Evolutionary conservation across 148 eudicot genomes (phyloP), one percentile per base, ranked within the genome.

Genomic region (Fagopyrum esculentum): DNA sequence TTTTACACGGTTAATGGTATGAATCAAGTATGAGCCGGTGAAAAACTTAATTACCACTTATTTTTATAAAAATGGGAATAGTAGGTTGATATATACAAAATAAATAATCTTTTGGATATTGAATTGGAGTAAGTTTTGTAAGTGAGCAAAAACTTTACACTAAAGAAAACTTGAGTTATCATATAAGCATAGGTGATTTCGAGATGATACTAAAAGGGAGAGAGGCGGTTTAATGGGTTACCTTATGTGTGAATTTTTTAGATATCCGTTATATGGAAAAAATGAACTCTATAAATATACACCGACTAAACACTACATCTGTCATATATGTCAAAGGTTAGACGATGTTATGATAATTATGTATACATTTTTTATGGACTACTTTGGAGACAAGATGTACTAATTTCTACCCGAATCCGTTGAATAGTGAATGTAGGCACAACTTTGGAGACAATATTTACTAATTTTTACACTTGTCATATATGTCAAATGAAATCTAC

Each of bases 101-200:
- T 22, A 22, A 22, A 22, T 22, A 52, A 13, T 77, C n/a, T 9
- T 48, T 35, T 35, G 77, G 47, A 69, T 73, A 55, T 57, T 81
- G 48, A 30, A 45, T 80, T 81, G 72, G 45, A 54, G 54, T 82
- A 93, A 96, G 87, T 94, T 72, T 95, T 95, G 90, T 95, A 29
- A 89, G 97, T 76, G 99, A 95, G 81, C 99, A 95, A 86, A 95
- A 95, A 84, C 84, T 95, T n/a, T 95, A 89, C 74, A 86, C 91
- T 44, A 86, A 87, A 86, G 81, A 92, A 17, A 97, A 95, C 80
- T 79, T 95, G 76, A 90, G 78, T 78, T 96, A 86, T 79, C 97
- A 95, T 77, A 95, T 82, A 80, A 85, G 86, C 71, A 80, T 93
- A 6, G 99, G 99, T 72, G 94, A 95, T 77, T 92, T 97, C 2